Percentiles rank a stretch among this genome's conserved stretches.
Evolutionary conservation across 768 basidiomycete species (phyloP).

Genomic region (Kondoa malvinella): DNA sequence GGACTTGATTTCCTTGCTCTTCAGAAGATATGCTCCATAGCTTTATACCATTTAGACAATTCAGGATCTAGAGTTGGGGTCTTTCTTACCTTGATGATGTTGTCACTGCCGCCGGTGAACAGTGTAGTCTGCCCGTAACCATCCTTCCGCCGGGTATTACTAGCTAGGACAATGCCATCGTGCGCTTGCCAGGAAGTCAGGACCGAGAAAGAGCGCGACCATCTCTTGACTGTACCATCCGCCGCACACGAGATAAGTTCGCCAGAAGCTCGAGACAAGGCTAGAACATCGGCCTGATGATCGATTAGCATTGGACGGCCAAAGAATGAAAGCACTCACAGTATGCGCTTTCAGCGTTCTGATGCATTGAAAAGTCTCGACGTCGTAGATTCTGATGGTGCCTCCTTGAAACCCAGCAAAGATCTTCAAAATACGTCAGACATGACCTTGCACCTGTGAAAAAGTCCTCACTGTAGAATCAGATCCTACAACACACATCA

Average conservation of each 20-base stretch:
- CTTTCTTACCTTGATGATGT: not conserved
- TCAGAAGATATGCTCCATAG: not conserved
- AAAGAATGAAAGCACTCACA: constrained; percentile 33
- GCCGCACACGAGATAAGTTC: constrained; percentile 42
- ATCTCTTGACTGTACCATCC: constrained; percentile 55
- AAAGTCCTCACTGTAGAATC: not conserved
- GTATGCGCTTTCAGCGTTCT: constrained; percentile 74
- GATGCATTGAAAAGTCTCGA: constrained; percentile 73
- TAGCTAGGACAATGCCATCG: constrained; percentile 50
- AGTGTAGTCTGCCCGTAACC: not conserved
- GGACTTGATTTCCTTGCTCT: not conserved
- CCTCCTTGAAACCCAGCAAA: constrained; percentile 92
- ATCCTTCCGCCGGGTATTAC: not conserved
- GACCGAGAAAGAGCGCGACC: constrained; percentile 69
- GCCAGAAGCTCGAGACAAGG: constrained; percentile 50
- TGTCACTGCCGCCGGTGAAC: constrained; percentile 8
- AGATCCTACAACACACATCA: constrained; percentile 45
- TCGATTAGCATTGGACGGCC: not conserved
- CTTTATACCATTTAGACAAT: not conserved
- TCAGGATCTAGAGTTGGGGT: too few relatives aligned
- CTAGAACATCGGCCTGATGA: constrained; percentile 57
- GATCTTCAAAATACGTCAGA: constrained; percentile 46
- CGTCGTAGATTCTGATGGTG: constrained; percentile 72
- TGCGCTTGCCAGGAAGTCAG: constrained; percentile 70
- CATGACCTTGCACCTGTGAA: not conserved